Evolutionary conservation across 2,329 filamentous ascomycete genomes (phyloP).

Genomic region (Rhynchosporium secalis): DNA sequence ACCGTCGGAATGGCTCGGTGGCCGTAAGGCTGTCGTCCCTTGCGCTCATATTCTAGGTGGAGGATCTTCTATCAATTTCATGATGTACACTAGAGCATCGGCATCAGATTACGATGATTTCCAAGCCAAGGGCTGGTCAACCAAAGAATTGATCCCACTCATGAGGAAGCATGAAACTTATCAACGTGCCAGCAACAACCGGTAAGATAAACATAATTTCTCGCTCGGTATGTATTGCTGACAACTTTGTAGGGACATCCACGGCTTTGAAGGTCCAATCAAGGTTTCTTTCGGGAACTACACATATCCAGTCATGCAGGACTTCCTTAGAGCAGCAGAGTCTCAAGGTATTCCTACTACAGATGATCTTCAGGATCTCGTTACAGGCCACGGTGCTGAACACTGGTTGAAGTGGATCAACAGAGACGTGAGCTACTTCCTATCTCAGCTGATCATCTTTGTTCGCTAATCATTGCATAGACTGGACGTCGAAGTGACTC

Average conservation of each 20-base stretch:
- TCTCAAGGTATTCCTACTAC: slow-evolving; percentile 73
- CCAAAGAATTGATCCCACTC: slow-evolving; percentile 54
- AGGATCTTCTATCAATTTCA: slow-evolving; percentile 60
- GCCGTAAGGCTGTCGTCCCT: slow-evolving; percentile 51
- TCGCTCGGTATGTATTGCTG: background rate
- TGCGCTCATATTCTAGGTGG: slow-evolving; percentile 58
- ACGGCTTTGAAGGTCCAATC: slow-evolving; percentile 74
- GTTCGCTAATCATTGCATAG: slow-evolving; percentile 35
- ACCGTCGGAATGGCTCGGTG: slow-evolving; percentile 56
- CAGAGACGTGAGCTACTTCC: slow-evolving; percentile 48
- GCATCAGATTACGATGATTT: slow-evolving; percentile 53
- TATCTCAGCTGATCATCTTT: background rate
- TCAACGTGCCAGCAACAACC: slow-evolving; percentile 54
- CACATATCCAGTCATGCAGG: slow-evolving; percentile 79
- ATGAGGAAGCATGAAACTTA: slow-evolving; percentile 62
- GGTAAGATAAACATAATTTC: slow-evolving; percentile 37
- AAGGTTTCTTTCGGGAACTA: slow-evolving; percentile 61
- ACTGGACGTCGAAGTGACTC: slow-evolving; percentile 74
- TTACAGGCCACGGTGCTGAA: slow-evolving; percentile 68
- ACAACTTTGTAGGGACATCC: slow-evolving; percentile 53
- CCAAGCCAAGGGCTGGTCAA: slow-evolving; percentile 54
- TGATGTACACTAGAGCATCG: slow-evolving; percentile 52
- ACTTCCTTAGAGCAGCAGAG: slow-evolving; percentile 72
- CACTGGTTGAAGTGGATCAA: slow-evolving; percentile 90
- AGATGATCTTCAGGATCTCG: slow-evolving; percentile 74